Evolutionary conservation across 495 filamentous ascomycete species (phyloP).

Genomic region (Aspergillus panamensis): DNA sequence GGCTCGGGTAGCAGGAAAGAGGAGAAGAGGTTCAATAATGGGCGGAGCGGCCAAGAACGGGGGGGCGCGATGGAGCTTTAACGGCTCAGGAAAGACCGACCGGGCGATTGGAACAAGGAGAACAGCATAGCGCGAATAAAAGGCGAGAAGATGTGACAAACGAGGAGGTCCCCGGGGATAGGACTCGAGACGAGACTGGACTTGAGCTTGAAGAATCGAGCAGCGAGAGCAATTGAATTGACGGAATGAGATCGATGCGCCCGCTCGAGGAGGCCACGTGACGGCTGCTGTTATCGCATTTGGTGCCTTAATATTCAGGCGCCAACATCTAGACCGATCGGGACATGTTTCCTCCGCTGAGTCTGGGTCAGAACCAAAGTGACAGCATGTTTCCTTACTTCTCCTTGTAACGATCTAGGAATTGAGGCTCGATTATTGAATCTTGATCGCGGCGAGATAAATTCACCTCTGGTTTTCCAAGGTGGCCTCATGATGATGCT

Average conservation of each 20-base stretch:
- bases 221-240: too few species aligned
- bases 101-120: conserved; percentile 14
- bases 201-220: too few species aligned
- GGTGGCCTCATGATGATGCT: conserved; percentile 3
- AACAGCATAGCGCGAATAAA: conserved; percentile 21
- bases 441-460: background rate
- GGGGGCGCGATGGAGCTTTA: conserved; percentile 20
- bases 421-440: background rate
- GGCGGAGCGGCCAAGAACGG: conserved; percentile 13
- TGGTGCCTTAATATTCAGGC: conserved; percentile 1
- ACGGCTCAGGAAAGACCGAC: conserved; percentile 19
- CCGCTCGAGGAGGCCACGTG: conserved; percentile 7
- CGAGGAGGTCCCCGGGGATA: background rate
- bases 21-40: conserved; percentile 10
- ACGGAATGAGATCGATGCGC: background rate
- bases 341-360: conserved; percentile 16
- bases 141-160: background rate
- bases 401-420: background rate
- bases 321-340: background rate
- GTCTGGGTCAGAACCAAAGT: background rate
- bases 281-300: conserved; percentile 14
- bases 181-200: background rate
- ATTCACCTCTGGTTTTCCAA: background rate
- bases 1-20: conserved; percentile 8
- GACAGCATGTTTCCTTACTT: background rate